phyloP scores from a whole-genome alignment of 2,329 filamentous ascomycete genomes.

The Trichothecium roseum region DNA sequence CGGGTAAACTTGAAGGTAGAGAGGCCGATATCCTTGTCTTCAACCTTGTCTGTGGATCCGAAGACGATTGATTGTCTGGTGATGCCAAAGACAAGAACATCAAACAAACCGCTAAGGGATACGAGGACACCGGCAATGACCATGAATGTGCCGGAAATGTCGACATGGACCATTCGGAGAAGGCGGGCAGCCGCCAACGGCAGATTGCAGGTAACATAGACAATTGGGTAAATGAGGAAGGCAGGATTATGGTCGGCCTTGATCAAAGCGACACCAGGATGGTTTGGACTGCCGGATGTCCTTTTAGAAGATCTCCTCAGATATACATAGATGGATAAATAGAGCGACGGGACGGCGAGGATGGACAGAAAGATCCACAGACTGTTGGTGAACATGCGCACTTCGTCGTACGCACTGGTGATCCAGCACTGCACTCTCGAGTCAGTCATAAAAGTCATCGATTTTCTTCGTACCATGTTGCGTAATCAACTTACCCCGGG shows the following conservation, averaged over 20 bases:
- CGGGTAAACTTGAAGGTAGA: constrained; percentile 24
- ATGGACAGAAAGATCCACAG: constrained; percentile 46
- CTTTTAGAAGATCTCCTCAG: constrained; percentile 14
- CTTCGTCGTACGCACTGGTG: constrained; percentile 33
- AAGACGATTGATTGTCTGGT: constrained; percentile 24
- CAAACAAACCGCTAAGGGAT: constrained; percentile 34
- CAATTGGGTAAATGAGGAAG: constrained; percentile 50
- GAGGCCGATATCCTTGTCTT: constrained; percentile 20
- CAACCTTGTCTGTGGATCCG: constrained; percentile 10
- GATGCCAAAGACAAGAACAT: constrained; percentile 27
- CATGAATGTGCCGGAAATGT: constrained; percentile 36
- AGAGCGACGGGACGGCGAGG: constrained; percentile 21
- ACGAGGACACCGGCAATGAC: constrained; percentile 41
- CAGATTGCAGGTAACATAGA: constrained; percentile 51
- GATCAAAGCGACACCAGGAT: too few relatives aligned
- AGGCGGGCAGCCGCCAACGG: constrained; percentile 51
- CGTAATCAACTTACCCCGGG: constrained; percentile 35
- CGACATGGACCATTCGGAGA: constrained; percentile 39
- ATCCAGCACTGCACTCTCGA: constrained; percentile 45
- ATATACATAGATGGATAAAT: constrained; percentile 23
- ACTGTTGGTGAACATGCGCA: constrained; percentile 51
- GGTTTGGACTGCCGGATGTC: background rate
- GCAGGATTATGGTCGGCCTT: constrained; percentile 12
- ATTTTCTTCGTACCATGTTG: too few relatives aligned
- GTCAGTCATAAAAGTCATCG: too few relatives aligned